A percentile compares a stretch with the other conserved stretches of the same genome.
Evolutionary conservation across 805 yeast genomes (phyloP).

Genomic region (Ogataea chonburiensis): DNA sequence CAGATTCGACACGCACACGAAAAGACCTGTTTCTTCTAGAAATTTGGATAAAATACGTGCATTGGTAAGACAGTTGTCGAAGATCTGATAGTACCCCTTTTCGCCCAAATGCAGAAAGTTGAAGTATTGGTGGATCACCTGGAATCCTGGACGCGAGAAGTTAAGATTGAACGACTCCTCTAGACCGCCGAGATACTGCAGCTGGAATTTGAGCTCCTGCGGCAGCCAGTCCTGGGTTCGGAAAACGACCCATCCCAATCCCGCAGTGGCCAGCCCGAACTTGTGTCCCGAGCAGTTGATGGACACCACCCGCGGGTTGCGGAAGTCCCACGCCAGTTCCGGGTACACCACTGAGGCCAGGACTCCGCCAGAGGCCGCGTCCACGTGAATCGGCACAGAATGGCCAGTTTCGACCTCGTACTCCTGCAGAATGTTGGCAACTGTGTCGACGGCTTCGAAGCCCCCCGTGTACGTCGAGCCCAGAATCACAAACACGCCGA

Average conservation of each 20-base stretch:
- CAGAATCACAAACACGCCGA: conserved; percentile 82
- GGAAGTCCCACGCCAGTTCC: conserved; percentile 79
- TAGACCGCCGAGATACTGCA: conserved; percentile 82
- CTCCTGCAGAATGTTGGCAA: conserved; percentile 64
- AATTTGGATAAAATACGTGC: conserved; percentile 67
- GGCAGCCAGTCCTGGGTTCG: conserved; percentile 64
- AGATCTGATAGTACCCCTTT: conserved; percentile 66
- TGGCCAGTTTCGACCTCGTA: conserved; percentile 64
- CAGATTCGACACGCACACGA: conserved; percentile 72
- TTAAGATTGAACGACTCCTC: conserved; percentile 86
- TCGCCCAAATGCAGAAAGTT: conserved; percentile 70
- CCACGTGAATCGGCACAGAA: conserved; percentile 83
- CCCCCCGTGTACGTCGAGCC: conserved; percentile 96
- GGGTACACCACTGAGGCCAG: conserved; percentile 84
- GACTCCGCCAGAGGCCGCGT: conserved; percentile 90
- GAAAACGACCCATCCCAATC: conserved; percentile 92
- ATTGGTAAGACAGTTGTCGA: conserved; percentile 61
- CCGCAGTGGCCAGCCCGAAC: conserved; percentile 87
- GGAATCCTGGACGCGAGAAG: conserved; percentile 91
- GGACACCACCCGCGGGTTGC: conserved; percentile 70
- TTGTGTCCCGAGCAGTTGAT: conserved; percentile 93
- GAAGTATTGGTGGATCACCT: conserved; percentile 84
- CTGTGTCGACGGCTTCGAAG: conserved; percentile 70
- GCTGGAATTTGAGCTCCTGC: conserved; percentile 66
- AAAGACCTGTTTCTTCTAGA: conserved; percentile 63